Percentiles rank a stretch among this genome's conserved stretches.
These are phyloP conservation scores for Ceriops decandra DNA, from an alignment of 345 rosid genomes.

Conservation along the genomic window DNA sequence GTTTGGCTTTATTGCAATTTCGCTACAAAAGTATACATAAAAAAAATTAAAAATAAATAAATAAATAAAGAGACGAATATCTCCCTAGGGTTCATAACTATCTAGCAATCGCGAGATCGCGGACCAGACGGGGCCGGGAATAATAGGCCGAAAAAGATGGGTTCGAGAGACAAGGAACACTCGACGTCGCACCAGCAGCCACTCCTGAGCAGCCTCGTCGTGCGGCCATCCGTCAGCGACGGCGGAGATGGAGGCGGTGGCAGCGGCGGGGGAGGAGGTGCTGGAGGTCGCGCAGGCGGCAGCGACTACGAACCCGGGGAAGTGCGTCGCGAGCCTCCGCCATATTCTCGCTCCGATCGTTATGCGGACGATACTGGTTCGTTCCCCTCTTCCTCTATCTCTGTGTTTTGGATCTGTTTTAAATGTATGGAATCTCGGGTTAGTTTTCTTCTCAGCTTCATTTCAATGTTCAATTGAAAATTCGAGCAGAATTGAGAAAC, in stretches of 20 bases:
- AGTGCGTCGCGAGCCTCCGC: slow-evolving; percentile 55
- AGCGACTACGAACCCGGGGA: slow-evolving; percentile 71
- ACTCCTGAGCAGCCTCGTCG: slow-evolving; percentile 81
- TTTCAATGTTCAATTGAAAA: too few relatives aligned
- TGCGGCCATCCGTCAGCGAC: slow-evolving; percentile 60
- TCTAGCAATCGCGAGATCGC: background rate
- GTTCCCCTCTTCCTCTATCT: slow-evolving; percentile 9
- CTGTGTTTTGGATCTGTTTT: too few relatives aligned
- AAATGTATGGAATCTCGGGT: too few relatives aligned
- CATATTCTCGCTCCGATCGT: slow-evolving; percentile 57
- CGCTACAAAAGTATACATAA: too few relatives aligned
- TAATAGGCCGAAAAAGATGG: slow-evolving; percentile 41
- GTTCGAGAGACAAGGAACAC: slow-evolving; percentile 65
- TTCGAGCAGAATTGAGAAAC: too few relatives aligned
- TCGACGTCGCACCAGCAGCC: slow-evolving; percentile 63
- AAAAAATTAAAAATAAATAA: too few relatives aligned
- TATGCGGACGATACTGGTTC: slow-evolving; percentile 60
- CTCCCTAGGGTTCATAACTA: too few relatives aligned
- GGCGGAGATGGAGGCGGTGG: slow-evolving; percentile 37
- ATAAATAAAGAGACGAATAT: too few relatives aligned
- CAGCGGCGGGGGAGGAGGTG: slow-evolving; percentile 7
- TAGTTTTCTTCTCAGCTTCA: too few relatives aligned
- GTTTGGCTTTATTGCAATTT: too few relatives aligned
- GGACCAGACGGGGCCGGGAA: background rate
- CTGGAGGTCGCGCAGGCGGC: slow-evolving; percentile 31